Evolutionary conservation across 2,329 filamentous ascomycete species (phyloP).

Genomic region (Colletotrichum endophyticum): DNA sequence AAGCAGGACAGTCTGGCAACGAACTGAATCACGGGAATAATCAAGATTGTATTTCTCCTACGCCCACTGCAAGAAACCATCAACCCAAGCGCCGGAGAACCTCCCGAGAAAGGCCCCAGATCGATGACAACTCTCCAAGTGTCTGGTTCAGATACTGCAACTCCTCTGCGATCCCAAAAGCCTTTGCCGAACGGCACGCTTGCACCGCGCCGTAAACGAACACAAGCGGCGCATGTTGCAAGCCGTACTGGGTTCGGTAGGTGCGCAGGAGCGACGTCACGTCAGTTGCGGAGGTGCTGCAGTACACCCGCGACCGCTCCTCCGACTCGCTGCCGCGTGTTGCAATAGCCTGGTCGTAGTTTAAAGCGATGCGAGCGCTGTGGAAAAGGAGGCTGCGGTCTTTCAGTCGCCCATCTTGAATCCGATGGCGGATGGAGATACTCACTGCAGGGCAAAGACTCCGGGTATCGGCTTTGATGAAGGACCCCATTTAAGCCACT

Average conservation of each 20-base stretch:
- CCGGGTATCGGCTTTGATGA: constrained; percentile 9
- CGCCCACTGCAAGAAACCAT: not conserved
- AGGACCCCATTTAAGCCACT: constrained; percentile 26
- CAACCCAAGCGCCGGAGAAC: not conserved
- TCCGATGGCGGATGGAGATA: not conserved
- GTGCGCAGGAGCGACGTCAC: constrained; percentile 24
- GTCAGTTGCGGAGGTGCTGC: constrained; percentile 24
- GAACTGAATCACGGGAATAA: too few species aligned
- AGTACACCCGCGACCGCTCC: constrained; percentile 11
- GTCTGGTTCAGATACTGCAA: not conserved
- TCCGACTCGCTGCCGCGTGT: not conserved
- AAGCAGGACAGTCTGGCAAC: too few species aligned
- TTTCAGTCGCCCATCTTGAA: not conserved
- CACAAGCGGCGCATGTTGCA: constrained; percentile 25
- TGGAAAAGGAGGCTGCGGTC: constrained; percentile 22
- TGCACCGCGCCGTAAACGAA: constrained; percentile 28
- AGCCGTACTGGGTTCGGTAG: constrained; percentile 25
- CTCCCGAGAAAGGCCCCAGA: not conserved
- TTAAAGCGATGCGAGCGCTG: constrained; percentile 27
- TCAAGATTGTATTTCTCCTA: too few species aligned
- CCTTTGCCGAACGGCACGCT: constrained; percentile 18
- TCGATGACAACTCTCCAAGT: not conserved
- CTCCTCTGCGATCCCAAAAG: not conserved
- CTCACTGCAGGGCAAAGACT: constrained; percentile 27
- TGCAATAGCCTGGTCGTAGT: constrained; percentile 23